These are phyloP conservation scores for Hyphopichia fennica DNA, from an alignment of 1,139 yeast species.

Conservation along the genomic window DNA sequence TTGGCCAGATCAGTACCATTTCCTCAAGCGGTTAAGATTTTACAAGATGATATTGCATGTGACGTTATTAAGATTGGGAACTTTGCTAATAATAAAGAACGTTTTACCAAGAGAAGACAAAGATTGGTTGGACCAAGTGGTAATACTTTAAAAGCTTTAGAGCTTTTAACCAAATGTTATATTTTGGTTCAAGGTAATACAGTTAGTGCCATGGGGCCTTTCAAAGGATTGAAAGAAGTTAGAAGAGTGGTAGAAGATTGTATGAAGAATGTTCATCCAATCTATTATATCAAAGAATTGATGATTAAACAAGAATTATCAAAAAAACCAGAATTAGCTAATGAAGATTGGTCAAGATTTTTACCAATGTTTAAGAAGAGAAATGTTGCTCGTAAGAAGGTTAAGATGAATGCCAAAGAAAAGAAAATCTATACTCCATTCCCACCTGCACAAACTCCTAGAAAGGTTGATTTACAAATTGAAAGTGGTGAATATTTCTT, in stretches of 20 bases:
- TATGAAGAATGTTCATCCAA: slow-evolving; percentile 95
- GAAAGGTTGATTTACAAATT: slow-evolving; percentile 95
- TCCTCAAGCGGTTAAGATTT: slow-evolving; percentile 90
- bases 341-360: slow-evolving; percentile 97
- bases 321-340: slow-evolving; percentile 90
- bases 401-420: slow-evolving; percentile 58
- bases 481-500: slow-evolving; percentile 98
- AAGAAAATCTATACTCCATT: slow-evolving; percentile 95
- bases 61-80: slow-evolving; percentile 95
- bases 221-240: slow-evolving; percentile 85
- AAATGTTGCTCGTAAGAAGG: slow-evolving; percentile 91
- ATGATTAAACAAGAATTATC: slow-evolving; percentile 97
- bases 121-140: slow-evolving; percentile 97
- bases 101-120: slow-evolving; percentile 94
- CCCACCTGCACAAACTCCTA: slow-evolving; percentile 97
- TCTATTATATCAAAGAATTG: slow-evolving; percentile 92
- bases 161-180: slow-evolving; percentile 88
- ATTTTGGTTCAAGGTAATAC: slow-evolving; percentile 97
- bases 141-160: slow-evolving; percentile 92
- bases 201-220: slow-evolving; percentile 97
- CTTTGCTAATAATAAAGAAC: slow-evolving; percentile 83
- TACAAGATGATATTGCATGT: slow-evolving; percentile 92
- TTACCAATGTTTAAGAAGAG: slow-evolving; percentile 96
- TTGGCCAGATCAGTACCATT: slow-evolving; percentile 96
- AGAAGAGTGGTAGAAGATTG: slow-evolving; percentile 97